These are phyloP conservation scores for Gliomastix tumulicola DNA, from an alignment of 2,329 filamentous ascomycete genomes.

Conservation along the genomic window DNA sequence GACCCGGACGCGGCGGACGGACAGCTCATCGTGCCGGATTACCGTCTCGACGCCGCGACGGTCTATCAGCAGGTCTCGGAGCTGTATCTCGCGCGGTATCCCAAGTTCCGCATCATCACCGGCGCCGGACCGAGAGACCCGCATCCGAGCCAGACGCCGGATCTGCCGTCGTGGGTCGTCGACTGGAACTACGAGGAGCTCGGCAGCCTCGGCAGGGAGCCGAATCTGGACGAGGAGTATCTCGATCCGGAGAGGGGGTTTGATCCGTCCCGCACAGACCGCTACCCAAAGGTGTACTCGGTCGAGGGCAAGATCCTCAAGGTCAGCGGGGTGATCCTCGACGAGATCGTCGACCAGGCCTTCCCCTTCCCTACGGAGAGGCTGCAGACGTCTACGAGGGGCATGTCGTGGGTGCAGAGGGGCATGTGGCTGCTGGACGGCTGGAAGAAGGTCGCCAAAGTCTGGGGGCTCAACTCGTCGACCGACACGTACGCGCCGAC, in stretches of 20 bases:
- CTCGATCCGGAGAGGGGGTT: background rate
- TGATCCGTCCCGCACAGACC: background rate
- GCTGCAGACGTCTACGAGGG: background rate
- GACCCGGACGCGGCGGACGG: too few relatives aligned
- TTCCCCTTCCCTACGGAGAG: background rate
- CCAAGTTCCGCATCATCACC: background rate
- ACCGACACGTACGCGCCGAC: background rate
- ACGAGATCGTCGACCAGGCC: background rate
- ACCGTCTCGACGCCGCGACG: background rate
- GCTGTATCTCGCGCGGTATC: background rate
- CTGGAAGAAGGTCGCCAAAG: background rate
- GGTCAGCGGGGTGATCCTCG: background rate
- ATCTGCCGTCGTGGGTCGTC: background rate
- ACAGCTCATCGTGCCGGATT: background rate
- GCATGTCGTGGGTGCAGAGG: background rate
- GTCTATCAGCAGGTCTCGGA: background rate
- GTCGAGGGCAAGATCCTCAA: background rate
- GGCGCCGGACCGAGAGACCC: background rate
- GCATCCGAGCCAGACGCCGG: background rate
- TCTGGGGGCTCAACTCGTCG: background rate
- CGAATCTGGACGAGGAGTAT: background rate
- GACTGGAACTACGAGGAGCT: background rate
- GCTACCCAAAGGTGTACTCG: background rate
- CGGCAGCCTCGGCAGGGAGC: background rate
- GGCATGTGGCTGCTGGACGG: background rate